Percentiles rank a stretch among this genome's conserved stretches.
Evolutionary conservation across 352 stramenopile species (phyloP).

Genomic region (Aphanomyces stellatus): DNA sequence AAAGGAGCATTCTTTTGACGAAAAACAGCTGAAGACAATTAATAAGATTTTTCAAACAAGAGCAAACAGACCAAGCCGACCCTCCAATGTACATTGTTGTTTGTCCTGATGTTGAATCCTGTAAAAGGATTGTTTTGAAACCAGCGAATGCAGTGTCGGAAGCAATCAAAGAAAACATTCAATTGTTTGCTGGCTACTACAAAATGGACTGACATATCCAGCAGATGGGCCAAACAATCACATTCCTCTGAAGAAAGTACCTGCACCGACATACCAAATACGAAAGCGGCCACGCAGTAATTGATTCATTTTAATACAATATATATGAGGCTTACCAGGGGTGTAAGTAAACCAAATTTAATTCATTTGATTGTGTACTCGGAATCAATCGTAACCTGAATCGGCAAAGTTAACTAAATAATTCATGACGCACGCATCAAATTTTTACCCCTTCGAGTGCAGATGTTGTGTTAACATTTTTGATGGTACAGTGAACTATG

Average conservation of each 20-base stretch:
- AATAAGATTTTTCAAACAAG: neutral
- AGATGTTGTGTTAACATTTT: no score
- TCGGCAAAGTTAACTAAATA: neutral
- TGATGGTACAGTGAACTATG: no score
- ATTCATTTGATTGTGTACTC: neutral
- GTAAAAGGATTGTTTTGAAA: slow-evolving; percentile 4
- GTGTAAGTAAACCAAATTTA: neutral
- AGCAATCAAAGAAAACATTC: slow-evolving; percentile 1
- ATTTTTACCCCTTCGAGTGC: slow-evolving; percentile 22
- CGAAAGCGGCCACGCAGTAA: neutral
- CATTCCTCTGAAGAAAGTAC: neutral
- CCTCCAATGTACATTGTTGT: slow-evolving; percentile 6
- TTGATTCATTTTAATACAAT: neutral
- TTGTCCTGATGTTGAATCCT: neutral
- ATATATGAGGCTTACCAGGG: neutral
- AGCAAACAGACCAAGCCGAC: neutral
- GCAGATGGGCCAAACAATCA: neutral
- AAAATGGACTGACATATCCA: neutral
- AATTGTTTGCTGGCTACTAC: neutral
- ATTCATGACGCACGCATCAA: neutral
- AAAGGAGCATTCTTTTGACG: slow-evolving; percentile 17
- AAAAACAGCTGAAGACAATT: neutral
- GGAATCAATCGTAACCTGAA: neutral
- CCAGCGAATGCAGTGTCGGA: neutral
- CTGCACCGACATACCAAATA: neutral